phyloP scores from a whole-genome alignment of 2,329 filamentous ascomycete species.

The Aspergillus sp. region DNA sequence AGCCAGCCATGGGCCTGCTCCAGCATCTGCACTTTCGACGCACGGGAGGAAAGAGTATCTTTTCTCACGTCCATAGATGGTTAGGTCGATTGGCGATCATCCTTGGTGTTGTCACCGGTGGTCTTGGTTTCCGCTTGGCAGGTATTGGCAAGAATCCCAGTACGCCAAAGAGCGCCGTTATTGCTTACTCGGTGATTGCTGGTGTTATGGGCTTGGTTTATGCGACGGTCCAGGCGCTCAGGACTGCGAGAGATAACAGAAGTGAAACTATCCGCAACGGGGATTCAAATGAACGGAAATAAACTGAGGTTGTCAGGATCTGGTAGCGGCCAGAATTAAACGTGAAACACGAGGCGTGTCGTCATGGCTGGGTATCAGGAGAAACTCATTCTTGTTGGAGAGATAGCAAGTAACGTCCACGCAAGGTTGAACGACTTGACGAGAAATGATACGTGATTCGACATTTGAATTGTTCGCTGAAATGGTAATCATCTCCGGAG shows the following conservation, averaged over 20 bases:
- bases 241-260: background rate
- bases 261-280: background rate
- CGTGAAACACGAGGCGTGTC: background rate
- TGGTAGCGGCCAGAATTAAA: background rate
- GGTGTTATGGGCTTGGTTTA: conserved; percentile 7
- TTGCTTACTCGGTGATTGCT: conserved; percentile 15
- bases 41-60: conserved; percentile 45
- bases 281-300: background rate
- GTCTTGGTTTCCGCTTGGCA: conserved; percentile 52
- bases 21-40: conserved; percentile 55
- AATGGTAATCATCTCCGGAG: background rate
- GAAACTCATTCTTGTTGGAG: background rate
- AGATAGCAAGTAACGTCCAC: background rate
- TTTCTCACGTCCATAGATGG: conserved; percentile 57
- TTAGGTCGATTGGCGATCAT: conserved; percentile 52
- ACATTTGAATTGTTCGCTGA: background rate
- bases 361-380: background rate
- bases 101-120: conserved; percentile 59
- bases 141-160: conserved; percentile 18
- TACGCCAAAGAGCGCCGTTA: conserved; percentile 8
- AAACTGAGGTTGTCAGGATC: background rate
- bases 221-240: background rate
- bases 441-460: background rate
- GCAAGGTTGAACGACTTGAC: background rate
- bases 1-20: conserved; percentile 52